Evolutionary conservation across 352 stramenopile species (phyloP).

Genomic region (Globisporangium sylvaticum): DNA sequence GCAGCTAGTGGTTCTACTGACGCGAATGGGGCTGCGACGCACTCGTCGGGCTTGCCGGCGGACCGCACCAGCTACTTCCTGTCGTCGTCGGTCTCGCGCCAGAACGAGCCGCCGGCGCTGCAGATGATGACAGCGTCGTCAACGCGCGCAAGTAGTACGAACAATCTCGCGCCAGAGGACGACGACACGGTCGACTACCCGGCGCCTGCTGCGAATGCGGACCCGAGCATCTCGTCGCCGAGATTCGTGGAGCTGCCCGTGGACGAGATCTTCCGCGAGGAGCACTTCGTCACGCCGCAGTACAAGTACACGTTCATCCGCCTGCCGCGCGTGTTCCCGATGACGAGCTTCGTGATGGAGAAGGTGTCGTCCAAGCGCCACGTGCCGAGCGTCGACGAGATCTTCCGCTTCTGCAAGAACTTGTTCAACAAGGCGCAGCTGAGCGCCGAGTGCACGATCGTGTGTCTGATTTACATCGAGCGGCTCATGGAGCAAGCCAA

Average conservation of each 20-base stretch:
- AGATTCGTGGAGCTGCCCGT: slow-evolving; percentile 66
- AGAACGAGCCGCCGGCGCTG: slow-evolving; percentile 7
- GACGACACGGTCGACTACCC: slow-evolving; percentile 14
- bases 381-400: slow-evolving; percentile 89
- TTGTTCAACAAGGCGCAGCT: slow-evolving; percentile 97
- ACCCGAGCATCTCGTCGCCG: slow-evolving; percentile 44
- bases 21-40: background rate
- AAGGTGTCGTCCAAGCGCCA: slow-evolving; percentile 81
- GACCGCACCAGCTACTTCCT: slow-evolving; percentile 17
- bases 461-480: slow-evolving; percentile 99
- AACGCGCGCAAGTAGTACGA: background rate
- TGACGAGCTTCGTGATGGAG: slow-evolving; percentile 80
- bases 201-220: slow-evolving; percentile 1
- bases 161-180: slow-evolving; percentile 14
- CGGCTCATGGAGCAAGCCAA: slow-evolving; percentile 96
- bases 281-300: slow-evolving; percentile 87
- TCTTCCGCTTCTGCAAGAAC: slow-evolving; percentile 91
- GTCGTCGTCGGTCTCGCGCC: slow-evolving; percentile 4
- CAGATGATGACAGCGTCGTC: background rate
- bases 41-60: background rate
- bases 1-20: background rate
- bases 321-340: slow-evolving; percentile 60
- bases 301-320: slow-evolving; percentile 87
- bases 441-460: slow-evolving; percentile 98
- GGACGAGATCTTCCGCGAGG: slow-evolving; percentile 84